Base-by-base conservation (phyloP, 331 rosid species). In the Erythrophleum ivorense region DNA sequence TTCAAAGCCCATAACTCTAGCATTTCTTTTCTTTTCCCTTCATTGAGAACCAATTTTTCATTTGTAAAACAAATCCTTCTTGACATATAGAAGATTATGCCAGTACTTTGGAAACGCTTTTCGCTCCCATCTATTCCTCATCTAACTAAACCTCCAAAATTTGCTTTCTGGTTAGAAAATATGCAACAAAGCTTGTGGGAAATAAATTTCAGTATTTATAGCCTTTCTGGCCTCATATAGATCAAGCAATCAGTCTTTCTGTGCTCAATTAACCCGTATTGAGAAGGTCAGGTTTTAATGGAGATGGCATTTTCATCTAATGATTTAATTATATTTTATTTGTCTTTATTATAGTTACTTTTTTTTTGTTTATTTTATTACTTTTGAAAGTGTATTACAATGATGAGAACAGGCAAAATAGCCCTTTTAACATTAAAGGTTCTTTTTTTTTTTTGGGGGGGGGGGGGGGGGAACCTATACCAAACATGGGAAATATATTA, bases 221-320 rank as follows among this genome's bases (percentile, higher is more conserved):
- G 43, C 19, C 7, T 68, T 69, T 76, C 19, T 46, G 40, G 85
- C 74, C 36, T 72, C 71, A 34, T 57, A 3, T 21, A 38, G 9
- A 55, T 77, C 48, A 62, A 60, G n/a, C 34, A 78, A 54, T 43
- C 59, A 33, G 54, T 19, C 19, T 38, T 60, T 40, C 66, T 71
- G 24, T 57, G 54, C 54, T 63, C 24, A 38, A 60, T 0, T 31
- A 18, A 54, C 33, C 53, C 21, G 52, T 36, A 9, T 62, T 4
- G 45, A 63, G 45, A 29, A 48, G 70, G 65, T 12, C 34, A 29
- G 48, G 7, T 77, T 70, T 79, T 63, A 54, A 50, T 29, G 14
- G 59, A 12, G 71, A 41, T 21, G 40, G n/a, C 18, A 50, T 75
- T 19, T 80, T 40, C 60, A 65, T 59, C 5, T 29, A n/a, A 36